These are phyloP conservation scores for Colletotrichum liriopes DNA, from an alignment of 2,329 filamentous ascomycete species.

Conservation along the genomic window DNA sequence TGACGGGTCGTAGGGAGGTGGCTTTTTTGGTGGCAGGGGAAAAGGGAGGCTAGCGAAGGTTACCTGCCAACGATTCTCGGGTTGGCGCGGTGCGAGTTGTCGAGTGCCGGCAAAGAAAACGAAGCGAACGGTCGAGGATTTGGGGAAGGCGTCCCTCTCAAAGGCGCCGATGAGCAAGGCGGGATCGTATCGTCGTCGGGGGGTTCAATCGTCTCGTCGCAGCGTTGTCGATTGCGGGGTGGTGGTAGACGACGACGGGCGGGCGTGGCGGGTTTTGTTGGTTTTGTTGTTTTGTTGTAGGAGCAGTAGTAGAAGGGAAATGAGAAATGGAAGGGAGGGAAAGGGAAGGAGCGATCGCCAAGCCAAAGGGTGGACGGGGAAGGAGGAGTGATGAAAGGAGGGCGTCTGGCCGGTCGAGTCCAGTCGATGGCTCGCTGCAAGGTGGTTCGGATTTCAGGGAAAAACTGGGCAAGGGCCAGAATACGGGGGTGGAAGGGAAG, in stretches of 20 bases:
- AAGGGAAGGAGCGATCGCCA: constrained; percentile 35
- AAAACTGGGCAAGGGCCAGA: constrained; percentile 30
- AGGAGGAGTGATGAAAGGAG: constrained; percentile 40
- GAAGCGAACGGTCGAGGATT: constrained; percentile 30
- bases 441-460: constrained; percentile 38
- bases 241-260: background rate
- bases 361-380: constrained; percentile 39
- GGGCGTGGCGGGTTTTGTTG: constrained; percentile 22
- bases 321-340: constrained; percentile 27
- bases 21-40: constrained; percentile 33
- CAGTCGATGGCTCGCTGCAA: constrained; percentile 9
- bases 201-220: constrained; percentile 16
- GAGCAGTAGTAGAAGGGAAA: constrained; percentile 3
- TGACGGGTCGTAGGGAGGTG: constrained; percentile 11
- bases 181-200: constrained; percentile 30
- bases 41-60: constrained; percentile 33
- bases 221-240: background rate
- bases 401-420: constrained; percentile 12
- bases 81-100: constrained; percentile 17
- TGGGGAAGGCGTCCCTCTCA: constrained; percentile 31
- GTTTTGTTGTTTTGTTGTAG: constrained; percentile 30
- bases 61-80: constrained; percentile 36
- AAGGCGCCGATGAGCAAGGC: constrained; percentile 26
- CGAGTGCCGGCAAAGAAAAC: background rate
- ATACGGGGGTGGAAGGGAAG: constrained; percentile 26